Base-by-base conservation (phyloP, 163 green algal genomes). In the Volvox carteri region DNA sequence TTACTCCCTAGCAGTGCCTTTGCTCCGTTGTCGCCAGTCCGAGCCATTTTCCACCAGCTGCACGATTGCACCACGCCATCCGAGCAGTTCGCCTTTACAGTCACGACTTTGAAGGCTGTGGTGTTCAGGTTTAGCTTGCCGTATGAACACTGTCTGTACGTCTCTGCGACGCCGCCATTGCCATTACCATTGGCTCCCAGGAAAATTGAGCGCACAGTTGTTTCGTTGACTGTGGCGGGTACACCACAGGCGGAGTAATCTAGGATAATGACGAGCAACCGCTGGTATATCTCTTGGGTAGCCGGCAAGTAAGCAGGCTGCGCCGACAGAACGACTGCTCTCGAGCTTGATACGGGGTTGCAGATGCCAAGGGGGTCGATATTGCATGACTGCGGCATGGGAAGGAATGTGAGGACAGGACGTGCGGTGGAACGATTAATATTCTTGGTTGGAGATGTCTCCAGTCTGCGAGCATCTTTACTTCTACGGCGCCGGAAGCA, bases 21-120 rank as follows among this genome's bases (percentile, higher is more conserved):
- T 1, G 77, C 77, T 3, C 52, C 39, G 19, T 6, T 48, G 77
- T 85, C 54, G 0, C 35, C 77, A 21, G 6, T 21, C 23, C 39
- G 73, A 14, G 77, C 39, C 21, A 85, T 85, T 41, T 35, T 19
- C 35, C 30, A 60, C 37, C 54, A 85, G 77, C 54, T 58, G 54
- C 77, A 85, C 1, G 70, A 75, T 1, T 30, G 18, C 4, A 33
- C 46, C 1, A 75, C 30, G 16, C 30, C 65, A 11, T 30, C 25
- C 30, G 65, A 75, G 65, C 65, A 75, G 65, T 42, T 75, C 30
- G 46, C 30, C 9, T 16, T 16, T 9, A 75, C 65, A 11, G 16
- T 16, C 25, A 75, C 46, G 5, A 25, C 65, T 44, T 46, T 30
- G 30, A 75, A 75, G 2, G 65, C 65, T 9, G 65, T 75, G n/a